Base-by-base conservation (phyloP, 2,329 filamentous ascomycete genomes). In the Monosporascus sp. region DNA sequence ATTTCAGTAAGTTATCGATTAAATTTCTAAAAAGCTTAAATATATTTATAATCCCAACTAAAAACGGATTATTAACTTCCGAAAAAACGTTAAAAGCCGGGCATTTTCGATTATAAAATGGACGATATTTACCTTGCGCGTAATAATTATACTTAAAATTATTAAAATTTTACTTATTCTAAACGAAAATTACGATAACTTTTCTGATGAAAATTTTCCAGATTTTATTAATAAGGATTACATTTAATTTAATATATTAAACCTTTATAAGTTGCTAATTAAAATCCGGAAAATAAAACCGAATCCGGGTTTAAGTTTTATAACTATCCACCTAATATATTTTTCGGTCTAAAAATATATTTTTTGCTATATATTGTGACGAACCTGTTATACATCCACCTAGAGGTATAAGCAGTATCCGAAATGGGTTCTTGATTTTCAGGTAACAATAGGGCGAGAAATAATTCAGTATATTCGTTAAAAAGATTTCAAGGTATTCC, bases 31-130 rank as follows among this genome's bases (percentile, higher is more conserved):
- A 1, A 65, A 62, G 1, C 63, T 72, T 1, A 54, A 61, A 3
- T 24, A 47, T 1, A 50, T 69, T 0, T 72, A 72, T 25, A 60
- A 70, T 7, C 58, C 60, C 9, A 64, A 63, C 45, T 71, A 66
- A 67, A 45, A 53, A 3, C 61, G 50, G 20, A 66, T 71, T 0
- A 31, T 24, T 0, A 1, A 31, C 0, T 52, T 63, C 3, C 38
- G 25, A 1, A 47, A 60, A 0, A 39, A 25, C 1, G 60, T 65
- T 0, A 58, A 54, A 43, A 17, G 48, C 1, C 60, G 70, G 0
- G 63, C 63, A 3, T 52, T 70, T 3, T 51, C 59, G 0, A 55
- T 73, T 1, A 52, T 73, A 0, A 64, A 60, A 2, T 71, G 65
- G 68, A 50, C 60, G 0, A 58, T 64, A 0, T 70, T 69, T 47